phyloP scores from a whole-genome alignment of 108 stramenopile species.

The Conticribra weissflogii region DNA sequence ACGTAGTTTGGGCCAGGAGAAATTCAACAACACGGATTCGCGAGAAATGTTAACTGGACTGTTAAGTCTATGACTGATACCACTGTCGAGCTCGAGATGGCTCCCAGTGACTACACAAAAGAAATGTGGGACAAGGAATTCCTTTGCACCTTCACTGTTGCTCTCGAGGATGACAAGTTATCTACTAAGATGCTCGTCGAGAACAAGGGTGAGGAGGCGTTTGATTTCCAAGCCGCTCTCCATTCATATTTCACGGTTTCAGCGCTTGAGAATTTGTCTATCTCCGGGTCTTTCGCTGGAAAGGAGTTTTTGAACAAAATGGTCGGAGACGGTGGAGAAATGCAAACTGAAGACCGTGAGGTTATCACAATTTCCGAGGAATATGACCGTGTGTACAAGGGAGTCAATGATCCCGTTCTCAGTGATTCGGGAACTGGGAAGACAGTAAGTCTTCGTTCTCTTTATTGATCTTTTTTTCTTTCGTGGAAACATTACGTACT shows the following conservation, averaged over 20 bases:
- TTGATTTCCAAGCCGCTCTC: conserved; percentile 94
- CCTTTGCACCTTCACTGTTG: conserved; percentile 82
- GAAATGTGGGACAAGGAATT: conserved; percentile 98
- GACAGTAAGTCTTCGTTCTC: conserved; percentile 46
- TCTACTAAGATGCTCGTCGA: conserved; percentile 87
- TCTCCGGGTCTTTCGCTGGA: conserved; percentile 88
- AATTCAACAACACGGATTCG: conserved; percentile 98
- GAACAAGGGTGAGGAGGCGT: conserved; percentile 84
- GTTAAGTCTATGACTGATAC: conserved; percentile 77
- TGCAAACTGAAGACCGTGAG: conserved; percentile 87
- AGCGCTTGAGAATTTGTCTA: conserved; percentile 85
- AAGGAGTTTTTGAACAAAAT: conserved; percentile 91
- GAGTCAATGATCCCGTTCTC: conserved; percentile 91
- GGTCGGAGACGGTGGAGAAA: conserved; percentile 84
- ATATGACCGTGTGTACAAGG: conserved; percentile 94
- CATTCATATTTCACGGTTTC: conserved; percentile 97
- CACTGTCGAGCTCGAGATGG: conserved; percentile 79
- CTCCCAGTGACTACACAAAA: conserved; percentile 89
- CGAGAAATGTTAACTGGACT: conserved; percentile 94
- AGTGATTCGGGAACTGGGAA: conserved; percentile 90
- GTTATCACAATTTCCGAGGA: conserved; percentile 87
- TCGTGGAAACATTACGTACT: neutral
- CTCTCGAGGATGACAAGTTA: conserved; percentile 78
- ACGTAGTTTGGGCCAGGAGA: conserved; percentile 79
- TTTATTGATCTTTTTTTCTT: conserved; percentile 1